These are phyloP conservation scores for Athelia sp. DNA, from an alignment of 1,284 basidiomycete species.

Conservation along the genomic window DNA sequence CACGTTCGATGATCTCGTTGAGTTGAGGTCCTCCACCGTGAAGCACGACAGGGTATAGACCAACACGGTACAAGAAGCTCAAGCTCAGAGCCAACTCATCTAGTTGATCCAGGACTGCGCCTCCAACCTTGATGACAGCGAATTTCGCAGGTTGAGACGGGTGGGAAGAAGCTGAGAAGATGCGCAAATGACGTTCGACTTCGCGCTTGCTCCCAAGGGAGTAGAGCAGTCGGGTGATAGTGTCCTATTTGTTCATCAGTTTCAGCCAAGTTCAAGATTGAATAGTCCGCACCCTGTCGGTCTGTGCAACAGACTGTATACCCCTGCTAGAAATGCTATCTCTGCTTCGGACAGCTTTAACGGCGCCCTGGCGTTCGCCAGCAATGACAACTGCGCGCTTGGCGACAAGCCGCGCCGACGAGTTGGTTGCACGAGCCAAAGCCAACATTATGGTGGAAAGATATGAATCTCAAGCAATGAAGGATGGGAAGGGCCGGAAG, in stretches of 20 bases:
- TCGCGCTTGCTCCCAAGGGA: slow-evolving; percentile 94
- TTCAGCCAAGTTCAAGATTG: neutral
- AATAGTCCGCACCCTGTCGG: slow-evolving; percentile 44
- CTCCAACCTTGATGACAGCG: slow-evolving; percentile 92
- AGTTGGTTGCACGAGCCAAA: slow-evolving; percentile 13
- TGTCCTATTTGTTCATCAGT: slow-evolving; percentile 54
- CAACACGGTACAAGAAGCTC: slow-evolving; percentile 91
- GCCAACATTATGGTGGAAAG: slow-evolving; percentile 18
- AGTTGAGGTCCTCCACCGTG: slow-evolving; percentile 95
- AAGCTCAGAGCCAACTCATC: slow-evolving; percentile 90
- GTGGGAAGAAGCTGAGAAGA: slow-evolving; percentile 88
- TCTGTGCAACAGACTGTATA: slow-evolving; percentile 52
- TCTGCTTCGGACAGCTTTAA: slow-evolving; percentile 33
- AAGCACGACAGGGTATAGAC: slow-evolving; percentile 90
- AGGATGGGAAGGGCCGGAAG: neutral
- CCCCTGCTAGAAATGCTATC: slow-evolving; percentile 26
- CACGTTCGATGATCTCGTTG: slow-evolving; percentile 87
- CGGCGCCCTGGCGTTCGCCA: slow-evolving; percentile 41
- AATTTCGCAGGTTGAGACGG: slow-evolving; percentile 84
- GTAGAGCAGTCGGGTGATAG: slow-evolving; percentile 89
- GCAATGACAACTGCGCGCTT: slow-evolving; percentile 34
- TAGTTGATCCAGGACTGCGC: slow-evolving; percentile 86
- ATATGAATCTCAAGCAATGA: neutral
- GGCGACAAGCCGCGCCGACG: slow-evolving; percentile 14
- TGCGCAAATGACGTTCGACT: slow-evolving; percentile 93